phyloP scores from a whole-genome alignment of 345 rosid species.

The Rhodomyrtus tomentosa region DNA sequence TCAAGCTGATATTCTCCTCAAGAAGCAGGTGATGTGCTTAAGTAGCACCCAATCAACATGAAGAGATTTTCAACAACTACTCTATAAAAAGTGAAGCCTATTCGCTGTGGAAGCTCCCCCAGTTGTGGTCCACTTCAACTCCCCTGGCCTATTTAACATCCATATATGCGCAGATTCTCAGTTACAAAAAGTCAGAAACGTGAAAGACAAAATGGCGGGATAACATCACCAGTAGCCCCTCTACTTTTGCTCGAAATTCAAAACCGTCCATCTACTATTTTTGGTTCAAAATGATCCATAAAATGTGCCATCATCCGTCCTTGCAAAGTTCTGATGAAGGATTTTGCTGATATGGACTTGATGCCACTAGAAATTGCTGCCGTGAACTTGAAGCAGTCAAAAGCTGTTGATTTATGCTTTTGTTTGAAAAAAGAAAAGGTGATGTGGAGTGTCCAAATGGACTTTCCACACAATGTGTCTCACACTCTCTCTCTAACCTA shows the following conservation, averaged over 20 bases:
- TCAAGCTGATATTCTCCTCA: not conserved
- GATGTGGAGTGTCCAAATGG: not conserved
- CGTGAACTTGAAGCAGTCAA: no score
- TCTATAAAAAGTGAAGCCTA: not conserved
- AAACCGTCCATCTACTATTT: not conserved
- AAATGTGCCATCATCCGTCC: no score
- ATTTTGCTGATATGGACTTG: no score
- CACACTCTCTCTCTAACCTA: no score
- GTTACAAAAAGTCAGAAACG: not conserved
- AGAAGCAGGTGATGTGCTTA: not conserved
- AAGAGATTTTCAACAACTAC: not conserved
- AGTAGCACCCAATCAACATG: not conserved
- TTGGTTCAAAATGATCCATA: not conserved
- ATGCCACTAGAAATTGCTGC: no score
- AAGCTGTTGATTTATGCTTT: no score
- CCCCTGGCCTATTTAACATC: slow-evolving; percentile 62
- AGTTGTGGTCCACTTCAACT: slow-evolving; percentile 65
- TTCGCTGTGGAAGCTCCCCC: not conserved
- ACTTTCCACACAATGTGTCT: no score
- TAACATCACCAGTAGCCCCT: not conserved
- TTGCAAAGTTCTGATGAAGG: no score
- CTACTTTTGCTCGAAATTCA: not conserved
- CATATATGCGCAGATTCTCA: not conserved
- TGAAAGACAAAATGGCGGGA: not conserved
- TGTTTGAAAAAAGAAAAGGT: not conserved